Percentiles rank a stretch among this genome's conserved stretches.
Conservation (phyloP, 2,329 filamentous ascomycete genomes). For the Xylariaceae sp. region DNA sequence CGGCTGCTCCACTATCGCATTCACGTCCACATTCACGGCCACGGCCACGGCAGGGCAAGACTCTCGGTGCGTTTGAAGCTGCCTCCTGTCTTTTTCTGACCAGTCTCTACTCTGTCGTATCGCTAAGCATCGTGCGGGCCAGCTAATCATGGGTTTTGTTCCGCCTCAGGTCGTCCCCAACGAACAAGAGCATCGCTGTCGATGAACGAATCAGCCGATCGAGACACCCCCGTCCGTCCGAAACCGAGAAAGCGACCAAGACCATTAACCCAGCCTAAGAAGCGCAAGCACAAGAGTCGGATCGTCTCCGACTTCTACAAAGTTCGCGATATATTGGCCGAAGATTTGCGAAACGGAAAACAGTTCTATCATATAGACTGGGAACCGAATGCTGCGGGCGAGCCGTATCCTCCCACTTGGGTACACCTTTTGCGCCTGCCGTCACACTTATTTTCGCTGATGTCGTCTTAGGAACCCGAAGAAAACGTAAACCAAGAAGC, state of each 20-base stretch:
- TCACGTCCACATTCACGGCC: no score
- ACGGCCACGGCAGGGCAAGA: no score
- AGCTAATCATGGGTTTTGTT: constrained; percentile 18
- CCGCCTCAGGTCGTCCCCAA: constrained; percentile 14
- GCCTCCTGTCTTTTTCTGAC: no score
- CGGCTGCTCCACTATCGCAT: no score
- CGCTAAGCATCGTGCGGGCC: no score
- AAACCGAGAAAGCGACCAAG: not conserved
- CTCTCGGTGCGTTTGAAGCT: no score
- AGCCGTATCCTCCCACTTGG: constrained; percentile 47
- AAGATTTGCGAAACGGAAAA: constrained; percentile 26
- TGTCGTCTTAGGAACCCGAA: constrained; percentile 20
- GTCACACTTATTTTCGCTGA: constrained; percentile 5
- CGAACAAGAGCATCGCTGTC: constrained; percentile 14
- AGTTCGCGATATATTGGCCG: constrained; percentile 33
- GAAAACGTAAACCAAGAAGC: constrained; percentile 19
- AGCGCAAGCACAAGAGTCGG: constrained; percentile 8
- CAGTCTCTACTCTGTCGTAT: no score
- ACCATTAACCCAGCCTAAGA: no score
- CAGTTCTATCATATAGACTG: constrained; percentile 52
- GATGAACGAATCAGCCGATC: constrained; percentile 13
- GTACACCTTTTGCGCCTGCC: constrained; percentile 26
- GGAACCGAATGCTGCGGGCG: constrained; percentile 47
- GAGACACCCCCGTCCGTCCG: no score
- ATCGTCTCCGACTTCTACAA: constrained; percentile 14